phyloP scores from a whole-genome alignment of 768 basidiomycete genomes.

The Holtermanniella nyarrowii region DNA sequence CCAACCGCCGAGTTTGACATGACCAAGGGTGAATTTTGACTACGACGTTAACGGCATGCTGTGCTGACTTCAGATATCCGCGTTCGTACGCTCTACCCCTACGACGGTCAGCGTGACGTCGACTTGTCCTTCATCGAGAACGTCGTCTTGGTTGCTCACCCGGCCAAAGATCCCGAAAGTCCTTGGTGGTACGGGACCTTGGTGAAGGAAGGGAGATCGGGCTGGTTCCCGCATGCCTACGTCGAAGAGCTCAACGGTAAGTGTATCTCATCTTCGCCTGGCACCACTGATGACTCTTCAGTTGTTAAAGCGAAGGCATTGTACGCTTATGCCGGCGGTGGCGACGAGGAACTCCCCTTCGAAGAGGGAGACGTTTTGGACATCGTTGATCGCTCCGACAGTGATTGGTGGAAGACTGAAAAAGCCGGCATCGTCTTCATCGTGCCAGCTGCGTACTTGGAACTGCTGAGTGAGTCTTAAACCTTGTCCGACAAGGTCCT shows the following conservation, averaged over 20 bases:
- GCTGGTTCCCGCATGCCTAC: slow-evolving; percentile 85
- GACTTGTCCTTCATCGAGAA: slow-evolving; percentile 81
- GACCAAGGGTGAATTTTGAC: slow-evolving; percentile 31
- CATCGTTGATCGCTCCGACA: slow-evolving; percentile 72
- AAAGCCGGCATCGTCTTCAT: slow-evolving; percentile 72
- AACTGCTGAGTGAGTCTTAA: slow-evolving; percentile 77
- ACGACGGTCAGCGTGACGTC: slow-evolving; percentile 73
- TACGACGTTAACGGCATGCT: not conserved
- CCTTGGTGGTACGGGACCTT: slow-evolving; percentile 90
- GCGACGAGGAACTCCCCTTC: slow-evolving; percentile 75
- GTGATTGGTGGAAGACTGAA: slow-evolving; percentile 95
- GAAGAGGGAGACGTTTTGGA: slow-evolving; percentile 64
- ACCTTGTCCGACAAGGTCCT: not conserved
- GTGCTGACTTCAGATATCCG: slow-evolving; percentile 50
- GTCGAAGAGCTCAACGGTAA: slow-evolving; percentile 64
- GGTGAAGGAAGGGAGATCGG: slow-evolving; percentile 56
- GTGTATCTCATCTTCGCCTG: slow-evolving; percentile 28
- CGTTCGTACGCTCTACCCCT: slow-evolving; percentile 71
- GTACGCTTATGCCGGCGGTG: slow-evolving; percentile 62
- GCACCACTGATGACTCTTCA: slow-evolving; percentile 9
- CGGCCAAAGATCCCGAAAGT: slow-evolving; percentile 64
- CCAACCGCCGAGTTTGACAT: slow-evolving; percentile 40
- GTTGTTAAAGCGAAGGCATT: slow-evolving; percentile 64
- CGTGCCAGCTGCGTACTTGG: slow-evolving; percentile 85
- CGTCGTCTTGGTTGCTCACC: slow-evolving; percentile 64